phyloP scores from a whole-genome alignment of 139 green algal genomes.

The Chlorella sorokiniana region DNA sequence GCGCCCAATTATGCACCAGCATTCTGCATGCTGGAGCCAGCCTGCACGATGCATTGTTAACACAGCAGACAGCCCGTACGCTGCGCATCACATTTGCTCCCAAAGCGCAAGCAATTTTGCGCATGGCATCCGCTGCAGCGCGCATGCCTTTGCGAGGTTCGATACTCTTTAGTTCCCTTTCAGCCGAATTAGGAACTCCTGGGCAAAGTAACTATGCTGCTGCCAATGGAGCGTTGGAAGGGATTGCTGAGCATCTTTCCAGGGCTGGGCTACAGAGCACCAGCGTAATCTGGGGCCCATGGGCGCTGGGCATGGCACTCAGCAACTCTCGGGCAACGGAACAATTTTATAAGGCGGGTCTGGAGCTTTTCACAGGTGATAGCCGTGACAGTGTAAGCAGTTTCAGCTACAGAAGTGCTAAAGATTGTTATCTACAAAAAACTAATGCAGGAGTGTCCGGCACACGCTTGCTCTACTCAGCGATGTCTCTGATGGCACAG shows the following conservation, averaged over 20 bases:
- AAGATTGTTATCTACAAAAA: too few relatives aligned
- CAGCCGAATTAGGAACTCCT: constrained; percentile 67
- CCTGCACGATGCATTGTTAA: constrained; percentile 63
- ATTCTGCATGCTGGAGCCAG: constrained; percentile 69
- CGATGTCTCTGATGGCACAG: too few relatives aligned
- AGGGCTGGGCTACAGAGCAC: not conserved
- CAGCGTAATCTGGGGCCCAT: constrained; percentile 59
- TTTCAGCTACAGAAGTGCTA: too few relatives aligned
- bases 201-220: constrained; percentile 78
- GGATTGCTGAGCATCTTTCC: not conserved
- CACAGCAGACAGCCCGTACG: constrained; percentile 48
- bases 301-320: constrained; percentile 45
- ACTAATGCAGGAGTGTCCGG: too few relatives aligned
- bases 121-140: not conserved
- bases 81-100: constrained; percentile 54
- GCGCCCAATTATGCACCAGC: not conserved
- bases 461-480: too few relatives aligned
- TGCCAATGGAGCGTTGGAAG: constrained; percentile 74
- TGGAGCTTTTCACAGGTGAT: constrained; percentile 8
- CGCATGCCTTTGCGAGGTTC: constrained; percentile 25
- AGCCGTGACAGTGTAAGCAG: too few relatives aligned
- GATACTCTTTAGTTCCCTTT: constrained; percentile 67
- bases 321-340: constrained; percentile 4
- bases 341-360: constrained; percentile 22
- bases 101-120: constrained; percentile 45